A percentile compares a stretch with the other conserved stretches of the same genome.
Conservation (phyloP, 2,329 filamentous ascomycete species). For the Penicillium rolfsii region DNA sequence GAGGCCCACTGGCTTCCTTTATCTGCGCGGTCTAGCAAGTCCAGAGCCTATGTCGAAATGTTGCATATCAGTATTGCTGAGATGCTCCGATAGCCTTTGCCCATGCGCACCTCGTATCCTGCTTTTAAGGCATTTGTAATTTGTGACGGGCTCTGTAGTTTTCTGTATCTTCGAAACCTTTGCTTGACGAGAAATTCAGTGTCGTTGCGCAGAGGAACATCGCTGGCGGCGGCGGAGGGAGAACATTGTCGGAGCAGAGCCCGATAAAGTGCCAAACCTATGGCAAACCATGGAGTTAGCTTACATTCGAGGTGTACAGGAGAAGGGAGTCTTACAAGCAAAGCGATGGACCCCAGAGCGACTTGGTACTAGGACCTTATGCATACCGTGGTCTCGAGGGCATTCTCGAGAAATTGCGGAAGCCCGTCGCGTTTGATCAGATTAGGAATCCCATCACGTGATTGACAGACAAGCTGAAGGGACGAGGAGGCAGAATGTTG, state of each 20-base stretch:
- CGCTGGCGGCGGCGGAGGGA: constrained; percentile 34
- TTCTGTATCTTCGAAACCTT: constrained; percentile 45
- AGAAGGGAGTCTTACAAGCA: constrained; percentile 43
- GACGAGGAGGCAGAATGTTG: background rate
- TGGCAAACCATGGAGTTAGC: constrained; percentile 1
- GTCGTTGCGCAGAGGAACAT: constrained; percentile 26
- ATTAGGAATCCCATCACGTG: background rate
- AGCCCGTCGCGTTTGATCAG: background rate
- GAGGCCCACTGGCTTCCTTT: constrained; percentile 33
- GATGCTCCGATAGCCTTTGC: background rate
- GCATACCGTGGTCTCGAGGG: constrained; percentile 35
- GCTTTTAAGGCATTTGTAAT: constrained; percentile 44
- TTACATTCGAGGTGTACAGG: background rate
- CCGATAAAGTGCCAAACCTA: constrained; percentile 51
- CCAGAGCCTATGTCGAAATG: constrained; percentile 37
- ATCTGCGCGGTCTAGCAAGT: constrained; percentile 41
- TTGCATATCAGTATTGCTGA: constrained; percentile 11
- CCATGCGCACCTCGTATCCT: constrained; percentile 44
- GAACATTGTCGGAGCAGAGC: constrained; percentile 50
- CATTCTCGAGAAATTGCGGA: background rate
- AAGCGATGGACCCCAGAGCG: constrained; percentile 47
- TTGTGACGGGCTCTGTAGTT: constrained; percentile 45
- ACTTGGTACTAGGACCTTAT: constrained; percentile 29
- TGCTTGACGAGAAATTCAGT: constrained; percentile 38
- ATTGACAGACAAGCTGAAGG: background rate